Base-by-base conservation (phyloP, 2,329 filamentous ascomycete genomes). In the Paraconiothyrium brasiliense region DNA sequence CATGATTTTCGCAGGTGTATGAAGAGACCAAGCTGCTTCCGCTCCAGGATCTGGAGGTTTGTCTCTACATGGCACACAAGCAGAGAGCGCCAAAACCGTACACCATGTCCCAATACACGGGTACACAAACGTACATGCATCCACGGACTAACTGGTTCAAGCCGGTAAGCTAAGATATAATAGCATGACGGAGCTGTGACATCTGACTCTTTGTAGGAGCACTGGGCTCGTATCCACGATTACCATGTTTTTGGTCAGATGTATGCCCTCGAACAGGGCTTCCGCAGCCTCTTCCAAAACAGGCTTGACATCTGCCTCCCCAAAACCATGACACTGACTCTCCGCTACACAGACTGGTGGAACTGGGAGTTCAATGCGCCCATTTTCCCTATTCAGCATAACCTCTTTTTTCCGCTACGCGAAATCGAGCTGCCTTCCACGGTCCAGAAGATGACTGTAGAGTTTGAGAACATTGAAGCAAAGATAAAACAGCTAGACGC, bases 311-410 rank as follows among this genome's bases (percentile, higher is more conserved):
- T 41, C 11, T 48, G 84, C 35, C 60, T 68, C 7, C 81, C 82
- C 0, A 72, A 70, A 1, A 66, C 61, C 1, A 54, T 85, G 1
- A 82, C 78, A 0, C 67, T 86, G 11, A 85, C 83, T 0, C 77
- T 86, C 8, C 79, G 83, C 0, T 84, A 85, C 60, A 78, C 82
- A 2, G 84, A 85, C 62, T 85, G 82, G 76, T 84, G 81, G 81
- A 71, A 93, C 77, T 97, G 94, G 94, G 96, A 94, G 83, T 92
- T 97, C 77, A 94, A 97, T 83, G 97, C 97, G 88, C 93, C 93
- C 14, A 62, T 62, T 46, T 43, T 41, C 24, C 60, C 60, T 5
- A 52, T 65, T 87, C 22, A 92, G 35, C 27, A 14, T 9, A 7
- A 52, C 1, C 20, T 7, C 2, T 60, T 59, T 54, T 51, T 62